Evolutionary conservation across 495 filamentous ascomycete genomes (phyloP).

Genomic region (Gamarada debralockiae): DNA sequence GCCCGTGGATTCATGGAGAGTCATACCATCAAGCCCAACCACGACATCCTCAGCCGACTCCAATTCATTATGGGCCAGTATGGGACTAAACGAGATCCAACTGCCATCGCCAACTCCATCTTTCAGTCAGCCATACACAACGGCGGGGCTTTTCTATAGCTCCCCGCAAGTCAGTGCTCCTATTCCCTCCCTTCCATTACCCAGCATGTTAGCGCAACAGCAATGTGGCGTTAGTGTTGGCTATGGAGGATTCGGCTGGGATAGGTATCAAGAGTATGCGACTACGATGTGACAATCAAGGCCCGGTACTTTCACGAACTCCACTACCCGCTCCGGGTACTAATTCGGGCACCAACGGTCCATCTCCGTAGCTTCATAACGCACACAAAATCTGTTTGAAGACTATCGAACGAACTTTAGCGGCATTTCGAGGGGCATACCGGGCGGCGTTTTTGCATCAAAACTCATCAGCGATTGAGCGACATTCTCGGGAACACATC

Average conservation of each 20-base stretch:
- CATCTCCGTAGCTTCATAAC: conserved; percentile 11
- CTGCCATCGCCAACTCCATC: conserved; percentile 68
- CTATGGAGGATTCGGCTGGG: conserved; percentile 75
- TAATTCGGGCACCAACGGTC: conserved; percentile 24
- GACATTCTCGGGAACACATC: conserved; percentile 24
- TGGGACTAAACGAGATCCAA: conserved; percentile 65
- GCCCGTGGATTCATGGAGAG: conserved; percentile 88
- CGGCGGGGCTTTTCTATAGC: conserved; percentile 60
- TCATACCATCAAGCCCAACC: conserved; percentile 83
- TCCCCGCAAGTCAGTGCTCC: conserved; percentile 60
- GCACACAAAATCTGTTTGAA: conserved; percentile 10
- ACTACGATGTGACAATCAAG: conserved; percentile 61
- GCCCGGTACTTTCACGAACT: conserved; percentile 25
- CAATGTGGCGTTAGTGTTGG: conserved; percentile 78
- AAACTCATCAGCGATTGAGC: conserved; percentile 27
- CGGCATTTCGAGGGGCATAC: conserved; percentile 24
- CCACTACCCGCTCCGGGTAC: conserved; percentile 19
- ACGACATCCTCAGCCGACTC: conserved; percentile 69
- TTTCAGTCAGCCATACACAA: conserved; percentile 75
- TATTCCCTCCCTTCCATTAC: conserved; percentile 76
- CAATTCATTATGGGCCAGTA: conserved; percentile 75
- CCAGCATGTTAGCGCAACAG: conserved; percentile 79
- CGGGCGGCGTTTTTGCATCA: conserved; percentile 24
- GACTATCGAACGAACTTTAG: conserved; percentile 22
- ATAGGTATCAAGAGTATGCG: conserved; percentile 57